These are phyloP conservation scores for Psilocybe cubensis DNA, from an alignment of 768 basidiomycete species.

Conservation along the genomic window DNA sequence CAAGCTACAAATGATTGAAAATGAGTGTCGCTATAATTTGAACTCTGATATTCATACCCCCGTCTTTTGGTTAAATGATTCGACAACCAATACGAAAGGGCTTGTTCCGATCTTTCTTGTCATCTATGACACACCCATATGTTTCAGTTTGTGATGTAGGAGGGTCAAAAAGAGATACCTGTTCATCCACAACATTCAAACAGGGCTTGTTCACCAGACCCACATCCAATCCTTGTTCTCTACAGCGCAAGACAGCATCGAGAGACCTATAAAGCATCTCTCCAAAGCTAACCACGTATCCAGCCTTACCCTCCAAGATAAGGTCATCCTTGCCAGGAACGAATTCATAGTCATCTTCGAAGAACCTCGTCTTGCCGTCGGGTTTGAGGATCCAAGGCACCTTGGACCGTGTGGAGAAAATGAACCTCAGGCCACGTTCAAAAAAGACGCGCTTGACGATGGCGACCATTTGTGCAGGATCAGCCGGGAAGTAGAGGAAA, in stretches of 20 bases:
- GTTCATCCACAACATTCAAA: slow-evolving; percentile 82
- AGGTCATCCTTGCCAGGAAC: slow-evolving; percentile 85
- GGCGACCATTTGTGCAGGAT: slow-evolving; percentile 79
- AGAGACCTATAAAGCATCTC: slow-evolving; percentile 86
- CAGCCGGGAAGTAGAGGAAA: slow-evolving; percentile 88
- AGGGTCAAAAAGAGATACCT: slow-evolving; percentile 42
- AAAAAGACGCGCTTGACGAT: slow-evolving; percentile 82
- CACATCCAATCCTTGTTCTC: slow-evolving; percentile 75
- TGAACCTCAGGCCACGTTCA: slow-evolving; percentile 78
- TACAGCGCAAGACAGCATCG: slow-evolving; percentile 79
- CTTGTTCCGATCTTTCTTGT: slow-evolving; percentile 74
- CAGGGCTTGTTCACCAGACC: slow-evolving; percentile 88
- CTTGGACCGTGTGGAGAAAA: slow-evolving; percentile 90
- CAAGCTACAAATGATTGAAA: slow-evolving; percentile 47
- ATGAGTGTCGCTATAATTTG: not conserved
- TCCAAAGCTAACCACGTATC: slow-evolving; percentile 85
- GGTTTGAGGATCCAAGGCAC: slow-evolving; percentile 85
- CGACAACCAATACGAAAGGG: slow-evolving; percentile 83
- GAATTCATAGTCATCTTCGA: slow-evolving; percentile 75
- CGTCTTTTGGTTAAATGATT: slow-evolving; percentile 89
- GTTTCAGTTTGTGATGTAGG: not conserved
- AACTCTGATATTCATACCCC: slow-evolving; percentile 46
- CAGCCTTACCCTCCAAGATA: slow-evolving; percentile 75
- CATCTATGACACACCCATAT: slow-evolving; percentile 34
- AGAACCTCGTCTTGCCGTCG: slow-evolving; percentile 68